Conservation (phyloP, 192 early-diverging fungal genomes). For the Mortierella alpina region DNA sequence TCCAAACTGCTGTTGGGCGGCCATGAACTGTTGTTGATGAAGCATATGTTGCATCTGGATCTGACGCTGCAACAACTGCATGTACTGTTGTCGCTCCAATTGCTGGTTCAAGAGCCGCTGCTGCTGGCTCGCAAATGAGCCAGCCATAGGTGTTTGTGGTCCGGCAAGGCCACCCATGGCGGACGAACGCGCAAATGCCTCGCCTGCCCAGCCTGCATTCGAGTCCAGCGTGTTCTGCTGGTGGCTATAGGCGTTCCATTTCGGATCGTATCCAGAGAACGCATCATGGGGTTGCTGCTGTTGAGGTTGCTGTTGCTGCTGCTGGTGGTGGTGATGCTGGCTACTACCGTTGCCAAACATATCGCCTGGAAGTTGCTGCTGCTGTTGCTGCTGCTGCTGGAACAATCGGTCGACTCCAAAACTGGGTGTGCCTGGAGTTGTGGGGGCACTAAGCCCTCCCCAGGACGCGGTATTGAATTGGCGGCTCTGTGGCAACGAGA, state of each 20-base stretch:
- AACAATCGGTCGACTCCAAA: slow-evolving; percentile 45
- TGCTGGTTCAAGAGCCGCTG: slow-evolving; percentile 50
- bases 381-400: slow-evolving; percentile 45
- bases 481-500: slow-evolving; percentile 35
- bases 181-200: slow-evolving; percentile 32
- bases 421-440: slow-evolving; percentile 36
- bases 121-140: slow-evolving; percentile 27
- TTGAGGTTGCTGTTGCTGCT: slow-evolving; percentile 3
- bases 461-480: slow-evolving; percentile 24
- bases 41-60: slow-evolving; percentile 47
- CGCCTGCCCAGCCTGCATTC: slow-evolving; percentile 27
- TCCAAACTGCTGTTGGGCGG: slow-evolving; percentile 47
- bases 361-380: slow-evolving; percentile 23
- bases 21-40: slow-evolving; percentile 54
- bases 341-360: slow-evolving; percentile 32
- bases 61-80: slow-evolving; percentile 45
- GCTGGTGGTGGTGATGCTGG: slow-evolving; percentile 20
- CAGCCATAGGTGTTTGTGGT: slow-evolving; percentile 29
- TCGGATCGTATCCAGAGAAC: slow-evolving; percentile 17
- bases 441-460: slow-evolving; percentile 40
- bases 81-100: slow-evolving; percentile 53
- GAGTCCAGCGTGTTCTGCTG: slow-evolving; percentile 4
- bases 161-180: slow-evolving; percentile 21
- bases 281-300: neutral
- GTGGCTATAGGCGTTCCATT: slow-evolving; percentile 24